These are phyloP conservation scores for Lablab purpureus DNA, from an alignment of 306 rosid genomes.

Conservation along the genomic window DNA sequence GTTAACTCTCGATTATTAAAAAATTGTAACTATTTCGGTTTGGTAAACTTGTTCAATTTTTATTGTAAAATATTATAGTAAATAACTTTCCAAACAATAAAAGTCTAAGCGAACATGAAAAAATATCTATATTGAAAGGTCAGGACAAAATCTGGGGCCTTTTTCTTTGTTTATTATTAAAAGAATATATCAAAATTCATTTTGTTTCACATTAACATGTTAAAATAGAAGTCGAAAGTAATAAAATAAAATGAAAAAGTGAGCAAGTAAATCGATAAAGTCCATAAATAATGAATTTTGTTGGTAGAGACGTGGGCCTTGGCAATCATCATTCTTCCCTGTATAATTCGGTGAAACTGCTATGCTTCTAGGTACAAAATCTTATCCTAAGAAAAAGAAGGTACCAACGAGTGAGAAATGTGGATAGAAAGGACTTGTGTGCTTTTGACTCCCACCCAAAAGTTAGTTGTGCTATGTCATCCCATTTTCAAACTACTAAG, in stretches of 20 bases:
- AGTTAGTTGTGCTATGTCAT: conserved; percentile 38
- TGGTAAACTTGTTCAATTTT: background rate
- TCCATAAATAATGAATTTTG: background rate
- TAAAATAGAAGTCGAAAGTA: background rate
- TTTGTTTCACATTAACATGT: background rate
- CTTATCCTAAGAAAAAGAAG: conserved; percentile 31
- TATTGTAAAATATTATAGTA: background rate
- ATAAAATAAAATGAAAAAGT: conserved; percentile 1
- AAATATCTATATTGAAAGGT: background rate
- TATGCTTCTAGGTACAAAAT: conserved; percentile 49
- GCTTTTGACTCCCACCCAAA: conserved; percentile 18
- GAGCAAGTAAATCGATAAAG: background rate
- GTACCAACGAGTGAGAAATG: conserved; percentile 31
- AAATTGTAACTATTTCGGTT: background rate
- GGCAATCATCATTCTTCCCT: conserved; percentile 13
- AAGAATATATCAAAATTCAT: background rate
- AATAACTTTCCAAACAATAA: background rate
- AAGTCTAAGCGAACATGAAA: background rate
- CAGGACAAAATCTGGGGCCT: background rate
- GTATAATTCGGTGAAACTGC: conserved; percentile 31
- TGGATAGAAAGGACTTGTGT: background rate
- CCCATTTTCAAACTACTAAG: conserved; percentile 36
- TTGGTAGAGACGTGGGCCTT: conserved; percentile 1
- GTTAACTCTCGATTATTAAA: background rate
- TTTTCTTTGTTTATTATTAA: background rate